Evolutionary conservation across 331 rosid species (phyloP).

Genomic region (Pyracantha coccinea): DNA sequence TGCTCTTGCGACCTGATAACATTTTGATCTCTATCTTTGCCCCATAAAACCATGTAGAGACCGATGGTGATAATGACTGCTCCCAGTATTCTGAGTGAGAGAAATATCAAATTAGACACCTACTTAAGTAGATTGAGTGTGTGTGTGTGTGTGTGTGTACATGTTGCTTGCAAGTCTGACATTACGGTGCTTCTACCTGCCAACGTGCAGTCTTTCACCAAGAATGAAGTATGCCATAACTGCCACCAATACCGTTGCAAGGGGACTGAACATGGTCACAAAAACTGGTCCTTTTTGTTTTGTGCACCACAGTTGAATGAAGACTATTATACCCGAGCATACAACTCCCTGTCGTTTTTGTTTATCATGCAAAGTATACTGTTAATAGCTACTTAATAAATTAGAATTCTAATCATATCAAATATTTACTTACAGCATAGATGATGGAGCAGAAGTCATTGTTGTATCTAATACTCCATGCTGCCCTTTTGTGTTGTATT

Average conservation of each 20-base stretch:
- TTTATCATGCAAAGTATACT: background rate
- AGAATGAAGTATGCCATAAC: conserved; percentile 5
- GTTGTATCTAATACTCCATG: background rate
- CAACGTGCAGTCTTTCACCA: background rate
- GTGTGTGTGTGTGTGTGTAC: too few species aligned
- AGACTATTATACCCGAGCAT: background rate
- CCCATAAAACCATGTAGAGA: conserved; percentile 10
- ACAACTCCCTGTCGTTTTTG: background rate
- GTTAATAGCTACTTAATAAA: background rate
- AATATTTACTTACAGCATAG: background rate
- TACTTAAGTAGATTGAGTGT: background rate
- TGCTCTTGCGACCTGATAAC: background rate
- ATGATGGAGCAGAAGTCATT: conserved; percentile 11
- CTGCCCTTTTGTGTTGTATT: background rate
- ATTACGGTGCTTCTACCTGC: conserved; percentile 4
- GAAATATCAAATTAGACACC: background rate
- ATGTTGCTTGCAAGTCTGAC: too few species aligned
- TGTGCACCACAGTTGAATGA: conserved; percentile 6
- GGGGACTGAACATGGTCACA: conserved; percentile 8
- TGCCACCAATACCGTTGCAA: background rate
- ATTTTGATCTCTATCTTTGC: conserved; percentile 1
- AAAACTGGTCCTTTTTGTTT: conserved; percentile 8
- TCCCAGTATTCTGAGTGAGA: conserved; percentile 4
- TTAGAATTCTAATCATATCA: background rate
- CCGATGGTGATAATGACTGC: background rate